phyloP scores from a whole-genome alignment of 2,329 filamentous ascomycete species.

The Aspergillus spinulosporus region DNA sequence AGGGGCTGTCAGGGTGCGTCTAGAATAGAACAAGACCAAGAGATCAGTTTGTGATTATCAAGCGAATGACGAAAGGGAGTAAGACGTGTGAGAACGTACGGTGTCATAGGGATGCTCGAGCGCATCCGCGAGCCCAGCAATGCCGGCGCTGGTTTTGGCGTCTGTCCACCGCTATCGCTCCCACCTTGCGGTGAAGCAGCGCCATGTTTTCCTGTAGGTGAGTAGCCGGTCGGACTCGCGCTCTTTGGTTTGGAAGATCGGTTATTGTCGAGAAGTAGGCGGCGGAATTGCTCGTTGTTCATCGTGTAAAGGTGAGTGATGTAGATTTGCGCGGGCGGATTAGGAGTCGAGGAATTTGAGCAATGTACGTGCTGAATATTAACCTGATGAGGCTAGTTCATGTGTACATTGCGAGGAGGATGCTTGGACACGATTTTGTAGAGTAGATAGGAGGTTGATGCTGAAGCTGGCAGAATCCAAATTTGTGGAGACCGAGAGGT shows the following conservation, averaged over 20 bases:
- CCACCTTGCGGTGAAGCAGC: neutral
- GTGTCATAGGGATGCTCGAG: conserved; percentile 89
- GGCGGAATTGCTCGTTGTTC: conserved; percentile 95
- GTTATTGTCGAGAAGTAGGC: conserved; percentile 62
- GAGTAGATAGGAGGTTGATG: too few species aligned
- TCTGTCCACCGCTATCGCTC: conserved; percentile 20
- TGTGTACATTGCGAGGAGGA: too few species aligned
- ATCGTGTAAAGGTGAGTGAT: conserved; percentile 50
- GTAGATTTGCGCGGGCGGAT: neutral
- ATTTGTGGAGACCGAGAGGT: too few species aligned
- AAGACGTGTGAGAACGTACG: conserved; percentile 54
- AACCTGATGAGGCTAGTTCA: too few species aligned
- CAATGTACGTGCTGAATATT: neutral
- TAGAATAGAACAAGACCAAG: conserved; percentile 31
- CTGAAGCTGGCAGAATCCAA: too few species aligned
- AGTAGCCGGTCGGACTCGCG: conserved; percentile 11
- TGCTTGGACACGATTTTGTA: too few species aligned
- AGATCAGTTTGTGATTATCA: too few species aligned
- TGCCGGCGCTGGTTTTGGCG: conserved; percentile 44
- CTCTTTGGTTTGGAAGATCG: conserved; percentile 32
- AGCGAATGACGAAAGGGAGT: too few species aligned
- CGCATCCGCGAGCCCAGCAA: conserved; percentile 74
- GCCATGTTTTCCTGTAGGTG: conserved; percentile 12
- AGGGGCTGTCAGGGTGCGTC: conserved; percentile 64
- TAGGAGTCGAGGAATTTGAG: neutral